Evolutionary conservation across 139 green algal species (phyloP), one percentile per base, ranked within the genome.

Genomic region (Micractinium sp.): DNA sequence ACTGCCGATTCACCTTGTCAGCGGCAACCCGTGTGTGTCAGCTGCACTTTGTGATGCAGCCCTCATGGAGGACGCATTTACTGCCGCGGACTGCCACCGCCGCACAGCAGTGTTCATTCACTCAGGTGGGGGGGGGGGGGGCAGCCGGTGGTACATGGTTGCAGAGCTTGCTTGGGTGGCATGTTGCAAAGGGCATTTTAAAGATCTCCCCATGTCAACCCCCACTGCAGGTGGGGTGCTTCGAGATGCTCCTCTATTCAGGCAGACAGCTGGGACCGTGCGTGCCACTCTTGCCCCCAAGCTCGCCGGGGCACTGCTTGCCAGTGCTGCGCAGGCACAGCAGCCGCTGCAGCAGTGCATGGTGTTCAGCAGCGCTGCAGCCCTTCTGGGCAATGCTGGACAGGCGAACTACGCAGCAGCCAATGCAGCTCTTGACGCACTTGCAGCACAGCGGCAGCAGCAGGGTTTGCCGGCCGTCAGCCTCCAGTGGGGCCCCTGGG

Each of bases 401-500:
- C 96, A 98, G 89, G 89, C 91, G 63, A 96, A 95, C 90, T 98
- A 98, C 79, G 88, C 88, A 35, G 95, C 94, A 12, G 96, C 96
- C n/a, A 98, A 98, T 82, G 90, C 95, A 38, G 91, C 90, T 13
- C 89, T 98, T 56, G 95, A 97, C 80, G 88, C 88, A 0, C 85
- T 38, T 0, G 80, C 82, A 56, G 5, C 20, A 27, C 25, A 20
- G 3, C 31, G 27, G 18, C 53, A 41, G 56, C 60, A 39, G 47
- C 73, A 83, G n/a, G 81, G 73, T 13, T 1, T 13, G 2, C 18
- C 35, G 3, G 56, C 80, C 13, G 19, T 39, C 67, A 92, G 85
- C 76, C 77, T 96, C 91, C 92, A 99, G 90, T 99, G 96, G 96
- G 97, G 97, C 56, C 96, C 97, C 25, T 99, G 97, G 97, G 91